These are phyloP conservation scores for Aureobasidium lini DNA, from an alignment of 2,329 filamentous ascomycete species.

Conservation along the genomic window DNA sequence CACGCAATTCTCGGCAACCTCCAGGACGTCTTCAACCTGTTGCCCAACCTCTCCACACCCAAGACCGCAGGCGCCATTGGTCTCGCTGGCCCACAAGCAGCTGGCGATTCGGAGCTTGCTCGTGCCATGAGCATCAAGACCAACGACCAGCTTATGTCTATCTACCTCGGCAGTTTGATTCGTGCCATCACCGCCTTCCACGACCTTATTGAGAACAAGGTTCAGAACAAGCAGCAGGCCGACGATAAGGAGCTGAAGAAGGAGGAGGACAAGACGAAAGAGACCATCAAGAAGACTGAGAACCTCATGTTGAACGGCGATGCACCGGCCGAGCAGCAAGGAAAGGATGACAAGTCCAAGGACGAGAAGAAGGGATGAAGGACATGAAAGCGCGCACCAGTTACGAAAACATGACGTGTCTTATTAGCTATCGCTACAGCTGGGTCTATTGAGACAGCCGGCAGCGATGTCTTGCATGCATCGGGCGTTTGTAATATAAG, in stretches of 20 bases:
- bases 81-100: slow-evolving; percentile 50
- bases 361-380: slow-evolving; percentile 43
- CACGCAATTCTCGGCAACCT: slow-evolving; percentile 95
- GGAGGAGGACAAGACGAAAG: slow-evolving; percentile 53
- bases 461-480: slow-evolving; percentile 4
- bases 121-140: slow-evolving; percentile 98
- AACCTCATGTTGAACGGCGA: slow-evolving; percentile 53
- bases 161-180: slow-evolving; percentile 95
- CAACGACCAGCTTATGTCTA: slow-evolving; percentile 97
- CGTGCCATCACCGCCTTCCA: slow-evolving; percentile 98
- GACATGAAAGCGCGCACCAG: not conserved
- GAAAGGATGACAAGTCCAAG: slow-evolving; percentile 37
- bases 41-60: slow-evolving; percentile 89
- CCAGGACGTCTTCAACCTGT: slow-evolving; percentile 98
- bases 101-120: slow-evolving; percentile 76
- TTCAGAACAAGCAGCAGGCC: slow-evolving; percentile 94
- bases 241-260: slow-evolving; percentile 86
- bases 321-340: slow-evolving; percentile 34
- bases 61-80: slow-evolving; percentile 44
- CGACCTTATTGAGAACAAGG: slow-evolving; percentile 99
- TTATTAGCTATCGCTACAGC: not conserved
- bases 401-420: slow-evolving; percentile 4
- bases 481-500: slow-evolving; percentile 12
- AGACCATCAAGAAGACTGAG: slow-evolving; percentile 52
- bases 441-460: not conserved